phyloP scores from a whole-genome alignment of 768 basidiomycete genomes.

The Clitopilus passeckerianus region DNA sequence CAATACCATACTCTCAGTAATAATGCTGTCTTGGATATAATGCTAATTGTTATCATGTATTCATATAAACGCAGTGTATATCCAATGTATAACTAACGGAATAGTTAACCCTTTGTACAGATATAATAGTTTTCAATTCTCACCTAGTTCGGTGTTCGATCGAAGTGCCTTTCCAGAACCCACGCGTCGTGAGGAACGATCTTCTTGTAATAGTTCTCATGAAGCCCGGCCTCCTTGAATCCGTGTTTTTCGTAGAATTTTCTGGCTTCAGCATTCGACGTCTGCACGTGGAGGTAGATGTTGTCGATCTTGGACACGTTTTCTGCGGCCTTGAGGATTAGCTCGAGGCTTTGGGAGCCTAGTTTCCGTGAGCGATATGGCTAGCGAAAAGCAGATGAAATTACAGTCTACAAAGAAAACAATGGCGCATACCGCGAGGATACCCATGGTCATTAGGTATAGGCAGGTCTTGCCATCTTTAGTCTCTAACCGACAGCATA shows the following conservation, averaged over 20 bases:
- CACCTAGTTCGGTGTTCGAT: background rate
- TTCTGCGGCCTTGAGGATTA: constrained; percentile 60
- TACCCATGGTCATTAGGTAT: constrained; percentile 91
- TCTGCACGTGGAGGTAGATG: constrained; percentile 84
- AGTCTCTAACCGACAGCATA: constrained; percentile 80
- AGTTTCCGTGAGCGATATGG: constrained; percentile 81
- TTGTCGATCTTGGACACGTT: constrained; percentile 55
- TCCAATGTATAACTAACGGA: background rate
- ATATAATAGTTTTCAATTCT: background rate
- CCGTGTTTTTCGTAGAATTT: constrained; percentile 82
- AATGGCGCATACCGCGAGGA: constrained; percentile 68
- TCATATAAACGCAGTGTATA: background rate
- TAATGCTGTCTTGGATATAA: background rate
- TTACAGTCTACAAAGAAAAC: constrained; percentile 5
- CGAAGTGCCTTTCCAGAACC: constrained; percentile 62
- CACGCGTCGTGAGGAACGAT: constrained; percentile 82
- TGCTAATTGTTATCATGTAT: constrained; percentile 3
- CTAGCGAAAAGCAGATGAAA: constrained; percentile 28
- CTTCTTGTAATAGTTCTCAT: constrained; percentile 86
- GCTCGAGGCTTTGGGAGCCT: constrained; percentile 68
- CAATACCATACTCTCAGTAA: background rate
- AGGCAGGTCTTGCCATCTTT: constrained; percentile 51
- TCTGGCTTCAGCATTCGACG: constrained; percentile 74
- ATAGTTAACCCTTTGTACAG: background rate
- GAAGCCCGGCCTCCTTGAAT: constrained; percentile 62